Conservation (phyloP, 805 yeast genomes). For the Kodamaea sagamina region DNA sequence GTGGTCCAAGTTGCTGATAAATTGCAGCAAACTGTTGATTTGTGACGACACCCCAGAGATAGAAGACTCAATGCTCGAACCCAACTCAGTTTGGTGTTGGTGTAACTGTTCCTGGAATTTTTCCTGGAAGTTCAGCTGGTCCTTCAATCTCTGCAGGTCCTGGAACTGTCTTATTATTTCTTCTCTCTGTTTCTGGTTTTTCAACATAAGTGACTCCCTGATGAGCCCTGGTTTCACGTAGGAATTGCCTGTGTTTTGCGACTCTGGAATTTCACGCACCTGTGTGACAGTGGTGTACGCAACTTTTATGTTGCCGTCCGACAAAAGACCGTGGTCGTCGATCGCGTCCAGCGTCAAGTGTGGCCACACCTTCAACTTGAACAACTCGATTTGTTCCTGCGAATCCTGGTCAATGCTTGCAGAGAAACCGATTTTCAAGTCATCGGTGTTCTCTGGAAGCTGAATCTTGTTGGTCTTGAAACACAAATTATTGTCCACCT, state of each 20-base stretch:
- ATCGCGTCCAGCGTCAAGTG: slow-evolving; percentile 55
- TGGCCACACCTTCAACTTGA: slow-evolving; percentile 58
- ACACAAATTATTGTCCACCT: slow-evolving; percentile 70
- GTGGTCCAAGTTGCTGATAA: neutral
- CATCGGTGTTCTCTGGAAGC: slow-evolving; percentile 38
- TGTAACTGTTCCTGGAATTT: slow-evolving; percentile 8
- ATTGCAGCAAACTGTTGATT: neutral
- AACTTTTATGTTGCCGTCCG: slow-evolving; percentile 46
- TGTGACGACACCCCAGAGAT: neutral
- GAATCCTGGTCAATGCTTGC: slow-evolving; percentile 44
- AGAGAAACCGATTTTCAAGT: slow-evolving; percentile 54
- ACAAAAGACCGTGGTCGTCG: slow-evolving; percentile 54
- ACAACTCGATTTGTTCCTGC: slow-evolving; percentile 63
- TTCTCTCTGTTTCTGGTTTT: slow-evolving; percentile 27
- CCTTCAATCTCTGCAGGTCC: slow-evolving; percentile 1
- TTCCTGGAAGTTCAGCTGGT: neutral
- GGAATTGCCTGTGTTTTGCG: slow-evolving; percentile 3
- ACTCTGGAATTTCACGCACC: slow-evolving; percentile 1
- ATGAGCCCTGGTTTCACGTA: slow-evolving; percentile 21
- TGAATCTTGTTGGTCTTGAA: slow-evolving; percentile 60
- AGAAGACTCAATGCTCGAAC: neutral
- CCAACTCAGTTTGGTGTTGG: slow-evolving; percentile 6
- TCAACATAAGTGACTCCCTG: slow-evolving; percentile 42
- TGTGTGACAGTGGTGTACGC: slow-evolving; percentile 22
- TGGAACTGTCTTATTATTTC: slow-evolving; percentile 15